Base-by-base conservation (phyloP, 2,329 filamentous ascomycete species). In the Xylaria sp. region DNA sequence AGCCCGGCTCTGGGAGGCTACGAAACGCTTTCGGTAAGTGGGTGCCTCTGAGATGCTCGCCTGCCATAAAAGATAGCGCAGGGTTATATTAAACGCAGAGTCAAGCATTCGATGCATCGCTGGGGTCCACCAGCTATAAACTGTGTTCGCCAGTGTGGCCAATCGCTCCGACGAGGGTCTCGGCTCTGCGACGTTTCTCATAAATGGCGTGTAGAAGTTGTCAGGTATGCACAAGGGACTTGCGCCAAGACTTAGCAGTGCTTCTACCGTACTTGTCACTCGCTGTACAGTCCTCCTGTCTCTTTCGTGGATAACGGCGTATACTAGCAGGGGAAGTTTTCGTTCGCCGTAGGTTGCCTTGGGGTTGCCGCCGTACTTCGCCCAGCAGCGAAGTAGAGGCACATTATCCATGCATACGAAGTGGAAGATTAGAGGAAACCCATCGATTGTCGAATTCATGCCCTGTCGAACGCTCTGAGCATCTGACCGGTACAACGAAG, bases 1-100 rank as follows among this genome's bases (percentile, higher is more conserved):
- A n/a, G 57, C 45, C 63, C 75, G 80, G 53, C 61, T 66, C 21
- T 63, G 53, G 4, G 53, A 19, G 6, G 59, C 58, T 0, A 71
- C n/a, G 2, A 42, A 60, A 8, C 35, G 46, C 17, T 69, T 45
- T 21, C 68, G 65, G 17, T 54, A 60, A 2, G 68, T 66, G 3
- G 56, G 40, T 2, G 52, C 14, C 2, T 46, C 61, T 12, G 21
- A 45, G 4, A 21, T 45, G 9, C 57, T 59, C 37, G 68, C 67
- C 46, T 67, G 59, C 57, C 56, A 67, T 12, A 71, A 58, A 14
- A 59, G 56, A 49, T 72, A 71, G n/a, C 70, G 60, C 23, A 70
- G 68, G 4, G 70, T 70, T 7, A 71, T 25, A 40, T 65, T 70
- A 14, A 71, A 42, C 8, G 59, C 50, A 0, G 45, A 53, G 8